Percentiles rank a stretch among this genome's conserved stretches.
Evolutionary conservation across 2,329 filamentous ascomycete species (phyloP).

Genomic region (Sphaerulina musiva): DNA sequence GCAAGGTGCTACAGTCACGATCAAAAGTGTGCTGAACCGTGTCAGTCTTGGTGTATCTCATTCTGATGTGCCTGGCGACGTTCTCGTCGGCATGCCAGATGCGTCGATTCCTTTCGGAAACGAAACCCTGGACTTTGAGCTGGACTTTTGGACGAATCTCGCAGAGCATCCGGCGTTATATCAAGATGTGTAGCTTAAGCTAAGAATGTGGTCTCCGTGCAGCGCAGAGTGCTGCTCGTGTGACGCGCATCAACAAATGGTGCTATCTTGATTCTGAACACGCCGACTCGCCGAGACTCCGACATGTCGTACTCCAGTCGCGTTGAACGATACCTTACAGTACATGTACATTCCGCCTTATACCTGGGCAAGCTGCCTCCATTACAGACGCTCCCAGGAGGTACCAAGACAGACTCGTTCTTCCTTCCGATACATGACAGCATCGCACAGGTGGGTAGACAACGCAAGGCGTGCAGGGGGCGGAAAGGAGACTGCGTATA

Average conservation of each 20-base stretch:
- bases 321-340: no score
- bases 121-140: slow-evolving; percentile 25
- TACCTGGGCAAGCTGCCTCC: no score
- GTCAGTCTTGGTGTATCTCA: slow-evolving; percentile 4
- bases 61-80: background rate
- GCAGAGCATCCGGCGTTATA: slow-evolving; percentile 28
- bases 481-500: no score
- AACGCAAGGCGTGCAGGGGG: no score
- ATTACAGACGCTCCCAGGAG: no score
- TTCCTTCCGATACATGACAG: no score
- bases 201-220: background rate
- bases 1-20: slow-evolving; percentile 28
- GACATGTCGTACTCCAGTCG: no score
- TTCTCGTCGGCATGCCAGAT: background rate
- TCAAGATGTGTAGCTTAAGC: background rate
- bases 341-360: no score
- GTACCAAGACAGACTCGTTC: no score
- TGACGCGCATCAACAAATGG: background rate
- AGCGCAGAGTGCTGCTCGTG: background rate
- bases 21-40: slow-evolving; percentile 27
- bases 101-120: slow-evolving; percentile 7
- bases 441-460: no score
- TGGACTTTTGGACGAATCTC: slow-evolving; percentile 31
- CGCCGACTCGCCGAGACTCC: background rate
- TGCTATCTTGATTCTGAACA: background rate